Percentiles rank a stretch among this genome's conserved stretches.
Conservation (phyloP, 768 basidiomycete genomes). For the Trametes cinnabarina region DNA sequence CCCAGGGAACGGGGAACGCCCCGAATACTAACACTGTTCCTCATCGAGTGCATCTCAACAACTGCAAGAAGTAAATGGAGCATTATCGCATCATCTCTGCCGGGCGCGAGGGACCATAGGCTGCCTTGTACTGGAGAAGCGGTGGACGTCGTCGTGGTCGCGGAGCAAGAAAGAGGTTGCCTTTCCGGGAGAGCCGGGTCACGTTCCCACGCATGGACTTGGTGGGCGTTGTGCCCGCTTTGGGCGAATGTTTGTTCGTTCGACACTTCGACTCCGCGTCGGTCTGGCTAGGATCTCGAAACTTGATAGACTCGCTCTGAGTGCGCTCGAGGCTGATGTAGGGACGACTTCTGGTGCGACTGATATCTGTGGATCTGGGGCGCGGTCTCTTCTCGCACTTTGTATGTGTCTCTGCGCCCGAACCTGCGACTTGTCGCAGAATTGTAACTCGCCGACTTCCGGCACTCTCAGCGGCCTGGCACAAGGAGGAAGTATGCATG, state of each 20-base stretch:
- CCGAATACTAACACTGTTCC: constrained; percentile 11
- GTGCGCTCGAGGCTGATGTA: neutral
- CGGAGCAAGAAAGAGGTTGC: constrained; percentile 1
- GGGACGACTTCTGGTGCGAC: neutral
- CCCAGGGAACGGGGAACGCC: neutral
- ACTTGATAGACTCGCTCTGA: constrained; percentile 2
- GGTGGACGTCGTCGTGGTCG: neutral
- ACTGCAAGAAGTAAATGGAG: neutral
- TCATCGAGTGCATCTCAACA: constrained; percentile 2
- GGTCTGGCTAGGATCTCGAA: neutral
- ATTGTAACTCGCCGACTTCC: too few species aligned
- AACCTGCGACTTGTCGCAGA: neutral
- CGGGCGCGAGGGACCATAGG: neutral
- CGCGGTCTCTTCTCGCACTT: neutral
- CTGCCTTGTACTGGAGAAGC: constrained; percentile 1
- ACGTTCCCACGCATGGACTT: neutral
- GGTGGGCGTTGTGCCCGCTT: constrained; percentile 5
- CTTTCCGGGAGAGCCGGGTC: neutral
- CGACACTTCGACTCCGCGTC: neutral
- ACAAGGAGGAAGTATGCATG: too few species aligned
- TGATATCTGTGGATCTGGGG: neutral
- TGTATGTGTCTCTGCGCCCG: neutral
- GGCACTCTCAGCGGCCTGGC: too few species aligned
- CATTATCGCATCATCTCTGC: neutral
- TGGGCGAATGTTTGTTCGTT: constrained; percentile 9